Evolutionary conservation across 1,284 basidiomycete genomes (phyloP).

Genomic region (Athelia psychrophila): DNA sequence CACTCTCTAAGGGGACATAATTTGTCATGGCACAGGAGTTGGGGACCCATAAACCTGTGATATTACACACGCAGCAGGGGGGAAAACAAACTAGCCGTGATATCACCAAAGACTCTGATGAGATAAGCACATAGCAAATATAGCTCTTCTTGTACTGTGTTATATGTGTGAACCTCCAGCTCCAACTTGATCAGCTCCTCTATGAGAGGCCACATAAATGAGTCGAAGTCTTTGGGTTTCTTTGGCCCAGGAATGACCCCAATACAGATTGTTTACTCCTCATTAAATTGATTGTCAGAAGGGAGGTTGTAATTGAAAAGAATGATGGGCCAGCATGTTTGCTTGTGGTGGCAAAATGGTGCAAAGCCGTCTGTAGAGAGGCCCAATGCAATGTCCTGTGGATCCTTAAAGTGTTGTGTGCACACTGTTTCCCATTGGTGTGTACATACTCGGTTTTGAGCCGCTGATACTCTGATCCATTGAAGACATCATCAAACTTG

Average conservation of each 20-base stretch:
- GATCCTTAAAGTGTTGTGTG: constrained; percentile 20
- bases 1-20: constrained; percentile 9
- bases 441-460: constrained; percentile 9
- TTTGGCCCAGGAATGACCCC: constrained; percentile 43
- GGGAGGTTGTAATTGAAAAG: constrained; percentile 34
- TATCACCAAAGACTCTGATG: constrained; percentile 16
- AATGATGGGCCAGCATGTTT: constrained; percentile 42
- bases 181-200: constrained; percentile 34
- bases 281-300: constrained; percentile 12
- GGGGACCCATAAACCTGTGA: constrained; percentile 33
- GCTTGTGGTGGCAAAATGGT: constrained; percentile 32
- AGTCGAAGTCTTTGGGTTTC: constrained; percentile 38
- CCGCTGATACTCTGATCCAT: constrained; percentile 23
- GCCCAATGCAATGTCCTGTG: constrained; percentile 25
- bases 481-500: constrained; percentile 27
- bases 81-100: constrained; percentile 17
- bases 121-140: constrained; percentile 15
- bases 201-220: constrained; percentile 36
- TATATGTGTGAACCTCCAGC: constrained; percentile 10
- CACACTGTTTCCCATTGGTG: constrained; percentile 4
- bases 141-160: constrained; percentile 2
- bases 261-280: constrained; percentile 28
- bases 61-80: constrained; percentile 16
- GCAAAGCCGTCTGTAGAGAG: constrained; percentile 32
- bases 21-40: constrained; percentile 2